Evolutionary conservation across 2,329 filamentous ascomycete species (phyloP).

Genomic region (Colletotrichum higginsianum): DNA sequence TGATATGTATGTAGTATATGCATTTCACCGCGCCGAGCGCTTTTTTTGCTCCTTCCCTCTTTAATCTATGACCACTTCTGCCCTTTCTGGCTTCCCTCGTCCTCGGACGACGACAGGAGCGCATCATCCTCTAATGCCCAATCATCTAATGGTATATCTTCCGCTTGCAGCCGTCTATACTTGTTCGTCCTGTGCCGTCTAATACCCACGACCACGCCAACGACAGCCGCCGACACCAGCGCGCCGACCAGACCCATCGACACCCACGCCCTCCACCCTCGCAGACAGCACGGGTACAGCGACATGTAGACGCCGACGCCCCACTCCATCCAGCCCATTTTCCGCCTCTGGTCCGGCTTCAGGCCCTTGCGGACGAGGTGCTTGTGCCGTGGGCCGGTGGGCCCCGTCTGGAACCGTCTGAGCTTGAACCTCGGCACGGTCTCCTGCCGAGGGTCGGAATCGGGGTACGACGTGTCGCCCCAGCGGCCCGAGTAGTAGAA

Average conservation of each 20-base stretch:
- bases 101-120: conserved; percentile 27
- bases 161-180: conserved; percentile 45
- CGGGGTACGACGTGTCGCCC: conserved; percentile 52
- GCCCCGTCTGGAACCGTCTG: conserved; percentile 51
- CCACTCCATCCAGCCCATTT: conserved; percentile 50
- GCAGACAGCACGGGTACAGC: conserved; percentile 53
- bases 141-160: conserved; percentile 53
- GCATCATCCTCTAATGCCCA: conserved; percentile 47
- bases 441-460: conserved; percentile 52
- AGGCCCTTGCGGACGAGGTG: conserved; percentile 52
- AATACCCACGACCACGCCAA: conserved; percentile 25
- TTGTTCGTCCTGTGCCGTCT: conserved; percentile 36
- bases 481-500: conserved; percentile 54
- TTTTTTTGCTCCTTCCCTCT: no score
- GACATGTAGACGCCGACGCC: conserved; percentile 47
- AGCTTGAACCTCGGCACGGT: conserved; percentile 51
- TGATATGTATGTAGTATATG: no score
- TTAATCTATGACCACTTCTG: not conserved
- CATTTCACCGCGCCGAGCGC: not conserved
- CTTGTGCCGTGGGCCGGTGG: conserved; percentile 51
- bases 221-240: conserved; percentile 10
- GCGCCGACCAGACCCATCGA: conserved; percentile 43
- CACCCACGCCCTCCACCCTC: conserved; percentile 53
- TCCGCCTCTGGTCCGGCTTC: conserved; percentile 47
- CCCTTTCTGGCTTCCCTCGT: conserved; percentile 6